Conservation (phyloP, 768 basidiomycete genomes). For the Hortiboletus campestris region DNA sequence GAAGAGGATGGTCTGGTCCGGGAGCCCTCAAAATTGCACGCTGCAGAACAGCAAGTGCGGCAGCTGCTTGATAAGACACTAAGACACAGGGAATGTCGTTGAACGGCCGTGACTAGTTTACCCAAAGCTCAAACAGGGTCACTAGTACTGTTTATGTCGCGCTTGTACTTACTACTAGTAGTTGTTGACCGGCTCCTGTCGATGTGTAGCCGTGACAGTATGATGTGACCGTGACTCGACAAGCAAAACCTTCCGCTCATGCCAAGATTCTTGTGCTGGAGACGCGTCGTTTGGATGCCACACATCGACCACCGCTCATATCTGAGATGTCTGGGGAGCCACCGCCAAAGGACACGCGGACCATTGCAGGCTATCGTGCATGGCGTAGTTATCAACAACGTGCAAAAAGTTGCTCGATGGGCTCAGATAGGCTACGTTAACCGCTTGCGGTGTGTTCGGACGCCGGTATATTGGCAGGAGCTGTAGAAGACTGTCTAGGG, state of each 20-base stretch:
- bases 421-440: conserved; percentile 74
- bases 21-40: background rate
- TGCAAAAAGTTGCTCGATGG: conserved; percentile 59
- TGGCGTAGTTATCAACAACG: conserved; percentile 50
- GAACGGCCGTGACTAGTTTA: conserved; percentile 27
- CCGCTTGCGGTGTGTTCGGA: conserved; percentile 56
- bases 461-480: conserved; percentile 47
- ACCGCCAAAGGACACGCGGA: conserved; percentile 73
- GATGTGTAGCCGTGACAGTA: background rate
- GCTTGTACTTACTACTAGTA: too few relatives aligned
- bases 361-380: conserved; percentile 65
- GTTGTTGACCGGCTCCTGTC: too few relatives aligned
- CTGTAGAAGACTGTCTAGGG: conserved; percentile 38
- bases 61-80: conserved; percentile 13
- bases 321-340: conserved; percentile 57
- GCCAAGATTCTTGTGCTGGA: conserved; percentile 51
- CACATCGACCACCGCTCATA: conserved; percentile 50
- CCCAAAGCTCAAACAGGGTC: background rate
- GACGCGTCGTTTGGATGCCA: conserved; percentile 58
- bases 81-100: conserved; percentile 19
- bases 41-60: conserved; percentile 2
- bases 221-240: conserved; percentile 33
- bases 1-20: background rate
- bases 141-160: background rate
- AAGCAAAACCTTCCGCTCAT: conserved; percentile 53